Evolutionary conservation across 495 filamentous ascomycete genomes (phyloP).

Genomic region (Astrocystis sublimbata): DNA sequence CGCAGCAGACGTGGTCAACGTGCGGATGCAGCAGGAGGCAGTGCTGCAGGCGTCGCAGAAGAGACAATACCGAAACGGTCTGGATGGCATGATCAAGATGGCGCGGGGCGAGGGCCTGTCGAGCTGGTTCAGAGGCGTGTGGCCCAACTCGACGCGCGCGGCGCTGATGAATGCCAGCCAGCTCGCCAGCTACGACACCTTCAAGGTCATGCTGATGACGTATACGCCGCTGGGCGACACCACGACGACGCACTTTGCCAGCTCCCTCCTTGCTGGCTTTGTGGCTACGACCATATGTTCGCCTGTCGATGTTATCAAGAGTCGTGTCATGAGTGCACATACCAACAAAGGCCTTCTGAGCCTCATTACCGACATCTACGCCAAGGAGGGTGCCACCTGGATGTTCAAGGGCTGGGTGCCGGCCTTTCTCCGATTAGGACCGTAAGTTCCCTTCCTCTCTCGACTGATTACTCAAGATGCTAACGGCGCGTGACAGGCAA

Average conservation of each 20-base stretch:
- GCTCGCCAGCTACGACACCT: constrained; percentile 86
- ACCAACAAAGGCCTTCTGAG: constrained; percentile 59
- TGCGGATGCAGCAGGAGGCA: constrained; percentile 96
- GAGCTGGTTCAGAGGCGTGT: constrained; percentile 82
- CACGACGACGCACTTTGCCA: constrained; percentile 80
- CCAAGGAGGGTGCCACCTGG: constrained; percentile 80
- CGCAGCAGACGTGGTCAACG: constrained; percentile 93
- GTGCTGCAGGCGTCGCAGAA: constrained; percentile 71
- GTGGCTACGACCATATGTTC: constrained; percentile 94
- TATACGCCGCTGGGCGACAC: constrained; percentile 71
- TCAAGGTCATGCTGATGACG: constrained; percentile 76
- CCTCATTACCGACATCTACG: constrained; percentile 67
- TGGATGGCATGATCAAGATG: constrained; percentile 87
- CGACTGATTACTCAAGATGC: background rate
- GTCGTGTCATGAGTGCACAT: constrained; percentile 81
- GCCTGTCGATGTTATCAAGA: constrained; percentile 97
- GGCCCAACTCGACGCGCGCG: constrained; percentile 86
- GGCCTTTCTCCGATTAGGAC: constrained; percentile 86
- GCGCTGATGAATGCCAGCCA: constrained; percentile 93
- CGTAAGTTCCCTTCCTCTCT: constrained; percentile 41
- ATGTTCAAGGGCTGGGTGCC: constrained; percentile 98
- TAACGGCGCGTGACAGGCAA: constrained; percentile 50
- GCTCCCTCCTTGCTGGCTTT: constrained; percentile 84
- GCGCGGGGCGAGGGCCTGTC: constrained; percentile 70
- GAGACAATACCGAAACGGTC: constrained; percentile 84